phyloP scores from a whole-genome alignment of 2,329 filamentous ascomycete genomes.

The Albifimbria verrucaria region DNA sequence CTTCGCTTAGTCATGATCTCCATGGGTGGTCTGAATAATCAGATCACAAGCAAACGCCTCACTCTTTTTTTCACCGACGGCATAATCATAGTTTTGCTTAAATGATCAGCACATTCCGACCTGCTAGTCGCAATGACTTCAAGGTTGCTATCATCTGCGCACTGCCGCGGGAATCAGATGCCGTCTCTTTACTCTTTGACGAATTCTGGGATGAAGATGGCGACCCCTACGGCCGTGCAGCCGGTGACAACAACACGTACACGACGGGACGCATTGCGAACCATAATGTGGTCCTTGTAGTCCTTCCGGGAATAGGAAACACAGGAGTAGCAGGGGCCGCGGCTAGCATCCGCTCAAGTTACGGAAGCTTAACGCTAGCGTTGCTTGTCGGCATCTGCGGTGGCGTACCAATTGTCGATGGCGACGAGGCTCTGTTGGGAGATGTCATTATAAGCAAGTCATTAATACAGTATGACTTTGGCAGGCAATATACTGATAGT shows the following conservation, averaged over 20 bases:
- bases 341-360: slow-evolving; percentile 28
- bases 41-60: too few relatives aligned
- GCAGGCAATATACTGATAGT: slow-evolving; percentile 16
- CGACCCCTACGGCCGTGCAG: slow-evolving; percentile 15
- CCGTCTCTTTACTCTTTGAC: slow-evolving; percentile 19
- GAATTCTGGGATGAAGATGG: slow-evolving; percentile 20
- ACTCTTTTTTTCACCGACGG: too few relatives aligned
- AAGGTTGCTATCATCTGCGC: slow-evolving; percentile 24
- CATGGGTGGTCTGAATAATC: too few relatives aligned
- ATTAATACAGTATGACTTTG: slow-evolving; percentile 25
- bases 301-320: slow-evolving; percentile 25
- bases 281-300: slow-evolving; percentile 24
- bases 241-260: slow-evolving; percentile 25
- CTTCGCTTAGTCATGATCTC: too few relatives aligned
- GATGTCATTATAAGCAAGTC: slow-evolving; percentile 29
- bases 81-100: too few relatives aligned
- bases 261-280: slow-evolving; percentile 22
- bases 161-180: slow-evolving; percentile 19
- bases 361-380: slow-evolving; percentile 25
- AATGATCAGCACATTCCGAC: background rate
- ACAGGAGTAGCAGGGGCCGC: slow-evolving; percentile 20
- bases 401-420: slow-evolving; percentile 21
- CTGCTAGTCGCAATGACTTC: slow-evolving; percentile 9
- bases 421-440: slow-evolving; percentile 22
- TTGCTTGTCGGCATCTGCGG: slow-evolving; percentile 39